These are phyloP conservation scores for Echinochloa phyllopogon DNA, from an alignment of 176 grass and related monocot species.

Conservation along the genomic window DNA sequence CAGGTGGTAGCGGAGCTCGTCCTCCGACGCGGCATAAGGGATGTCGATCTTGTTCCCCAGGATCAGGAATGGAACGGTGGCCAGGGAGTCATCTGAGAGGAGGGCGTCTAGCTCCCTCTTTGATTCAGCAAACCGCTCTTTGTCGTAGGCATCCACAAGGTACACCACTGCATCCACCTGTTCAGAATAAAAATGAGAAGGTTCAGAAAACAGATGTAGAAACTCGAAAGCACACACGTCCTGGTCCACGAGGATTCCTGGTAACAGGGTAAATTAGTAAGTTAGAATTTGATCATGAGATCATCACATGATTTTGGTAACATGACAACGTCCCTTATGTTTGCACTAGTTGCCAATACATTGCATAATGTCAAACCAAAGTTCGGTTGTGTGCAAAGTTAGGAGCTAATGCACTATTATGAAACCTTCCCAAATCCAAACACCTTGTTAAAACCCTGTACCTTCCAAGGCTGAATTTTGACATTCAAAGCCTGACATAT, in stretches of 20 bases:
- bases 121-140: conserved; percentile 83
- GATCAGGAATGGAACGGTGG: conserved; percentile 74
- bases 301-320: conserved; percentile 7
- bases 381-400: not conserved
- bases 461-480: not conserved
- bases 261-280: not conserved
- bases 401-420: not conserved
- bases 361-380: not conserved
- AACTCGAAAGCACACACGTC: not conserved
- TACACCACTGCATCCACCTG: conserved; percentile 93
- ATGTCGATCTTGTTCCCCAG: conserved; percentile 92
- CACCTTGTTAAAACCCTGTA: not conserved
- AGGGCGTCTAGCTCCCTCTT: conserved; percentile 80
- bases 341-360: not conserved
- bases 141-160: conserved; percentile 76
- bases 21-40: conserved; percentile 69
- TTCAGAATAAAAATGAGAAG: not conserved
- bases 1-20: conserved; percentile 73
- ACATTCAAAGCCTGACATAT: not conserved
- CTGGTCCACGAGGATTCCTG: not conserved
- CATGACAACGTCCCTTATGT: not conserved
- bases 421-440: not conserved
- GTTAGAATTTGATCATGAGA: conserved; percentile 4
- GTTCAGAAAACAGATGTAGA: not conserved
- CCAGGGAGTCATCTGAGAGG: conserved; percentile 65